Conservation (phyloP, 2,329 filamentous ascomycete species). For the Chaetoscypha palmicola region DNA sequence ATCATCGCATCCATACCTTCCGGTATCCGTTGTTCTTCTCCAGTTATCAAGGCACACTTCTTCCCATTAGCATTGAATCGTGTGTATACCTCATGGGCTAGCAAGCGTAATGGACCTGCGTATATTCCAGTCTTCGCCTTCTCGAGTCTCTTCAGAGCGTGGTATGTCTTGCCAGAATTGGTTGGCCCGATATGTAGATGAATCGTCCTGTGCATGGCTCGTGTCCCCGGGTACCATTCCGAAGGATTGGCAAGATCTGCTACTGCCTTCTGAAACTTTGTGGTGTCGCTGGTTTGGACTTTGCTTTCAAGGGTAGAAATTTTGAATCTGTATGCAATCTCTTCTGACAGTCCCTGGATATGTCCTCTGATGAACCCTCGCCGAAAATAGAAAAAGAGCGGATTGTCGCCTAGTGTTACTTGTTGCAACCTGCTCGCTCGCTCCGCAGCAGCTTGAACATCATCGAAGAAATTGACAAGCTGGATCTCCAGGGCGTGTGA, state of each 20-base stretch:
- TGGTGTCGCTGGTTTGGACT: conserved; percentile 42
- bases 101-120: conserved; percentile 77
- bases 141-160: conserved; percentile 80
- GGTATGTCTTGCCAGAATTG: conserved; percentile 97
- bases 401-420: conserved; percentile 15
- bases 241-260: conserved; percentile 82
- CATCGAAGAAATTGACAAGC: conserved; percentile 9
- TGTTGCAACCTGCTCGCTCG: conserved; percentile 11
- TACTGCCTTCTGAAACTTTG: conserved; percentile 47
- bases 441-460: conserved; percentile 11
- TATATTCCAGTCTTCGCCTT: conserved; percentile 72
- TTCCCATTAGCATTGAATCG: conserved; percentile 73
- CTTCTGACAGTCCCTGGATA: conserved; percentile 42
- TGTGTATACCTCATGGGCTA: conserved; percentile 94
- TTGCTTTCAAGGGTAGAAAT: conserved; percentile 52
- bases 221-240: conserved; percentile 87
- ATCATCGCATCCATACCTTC: conserved; percentile 52
- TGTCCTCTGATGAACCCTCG: conserved; percentile 52
- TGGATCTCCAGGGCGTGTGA: background rate
- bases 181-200: conserved; percentile 95
- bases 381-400: conserved; percentile 36
- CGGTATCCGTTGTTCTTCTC: conserved; percentile 76
- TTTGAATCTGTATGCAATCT: conserved; percentile 60
- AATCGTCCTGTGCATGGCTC: conserved; percentile 71
- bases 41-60: conserved; percentile 75